These are phyloP conservation scores for Asterionellopsis glacialis DNA, from an alignment of 108 stramenopile genomes.

Conservation along the genomic window DNA sequence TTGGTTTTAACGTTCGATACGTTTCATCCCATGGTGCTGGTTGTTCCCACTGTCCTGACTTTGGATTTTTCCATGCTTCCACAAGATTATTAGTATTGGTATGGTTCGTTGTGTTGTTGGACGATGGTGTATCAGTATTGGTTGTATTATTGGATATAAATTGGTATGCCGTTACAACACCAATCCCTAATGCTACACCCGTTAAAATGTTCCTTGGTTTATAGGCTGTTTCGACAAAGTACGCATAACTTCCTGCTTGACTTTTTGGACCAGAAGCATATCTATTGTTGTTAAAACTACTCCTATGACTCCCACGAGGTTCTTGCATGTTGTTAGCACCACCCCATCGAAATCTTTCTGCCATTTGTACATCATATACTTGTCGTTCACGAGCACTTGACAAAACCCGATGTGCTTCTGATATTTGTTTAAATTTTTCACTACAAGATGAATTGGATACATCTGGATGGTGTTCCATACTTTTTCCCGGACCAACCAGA, in stretches of 20 bases:
- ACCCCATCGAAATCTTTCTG: not conserved
- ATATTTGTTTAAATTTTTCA: slow-evolving; percentile 72
- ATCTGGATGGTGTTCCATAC: slow-evolving; percentile 92
- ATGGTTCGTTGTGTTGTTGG: slow-evolving; percentile 6
- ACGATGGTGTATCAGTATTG: slow-evolving; percentile 9
- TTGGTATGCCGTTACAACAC: not conserved
- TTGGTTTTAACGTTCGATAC: slow-evolving; percentile 58
- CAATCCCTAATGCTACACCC: slow-evolving; percentile 23
- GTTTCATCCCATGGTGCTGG: slow-evolving; percentile 79
- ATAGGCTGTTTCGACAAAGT: slow-evolving; percentile 23
- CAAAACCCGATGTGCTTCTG: slow-evolving; percentile 65
- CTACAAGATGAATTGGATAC: slow-evolving; percentile 36
- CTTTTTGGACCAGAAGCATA: not conserved
- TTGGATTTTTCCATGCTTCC: slow-evolving; percentile 83
- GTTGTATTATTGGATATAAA: slow-evolving; percentile 3
- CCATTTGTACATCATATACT: slow-evolving; percentile 51
- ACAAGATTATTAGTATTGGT: slow-evolving; percentile 47
- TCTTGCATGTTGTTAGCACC: not conserved
- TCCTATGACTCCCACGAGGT: not conserved
- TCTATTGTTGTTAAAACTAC: slow-evolving; percentile 9
- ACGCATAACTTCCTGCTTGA: slow-evolving; percentile 13
- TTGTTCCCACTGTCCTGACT: slow-evolving; percentile 65
- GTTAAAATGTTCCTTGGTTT: slow-evolving; percentile 31
- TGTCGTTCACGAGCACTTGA: slow-evolving; percentile 43
- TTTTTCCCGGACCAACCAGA: slow-evolving; percentile 15